These are phyloP conservation scores for Rhododendron kiyosumense DNA, from an alignment of 148 eudicot species.

Conservation along the genomic window DNA sequence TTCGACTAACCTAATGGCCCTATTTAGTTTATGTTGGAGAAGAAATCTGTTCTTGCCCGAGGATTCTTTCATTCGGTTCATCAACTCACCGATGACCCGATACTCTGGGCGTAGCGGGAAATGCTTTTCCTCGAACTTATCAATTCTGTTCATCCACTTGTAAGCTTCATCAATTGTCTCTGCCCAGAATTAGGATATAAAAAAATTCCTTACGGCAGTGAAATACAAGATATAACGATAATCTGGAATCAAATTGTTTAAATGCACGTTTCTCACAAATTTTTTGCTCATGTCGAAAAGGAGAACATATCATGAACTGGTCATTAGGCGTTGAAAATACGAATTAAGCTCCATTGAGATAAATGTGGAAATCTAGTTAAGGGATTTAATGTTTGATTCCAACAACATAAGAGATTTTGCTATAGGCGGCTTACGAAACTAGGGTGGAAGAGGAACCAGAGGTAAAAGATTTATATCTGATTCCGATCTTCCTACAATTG, in stretches of 20 bases:
- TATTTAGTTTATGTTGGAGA: conserved; percentile 78
- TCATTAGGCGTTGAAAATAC: background rate
- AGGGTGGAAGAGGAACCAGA: background rate
- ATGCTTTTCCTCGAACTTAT: conserved; percentile 76
- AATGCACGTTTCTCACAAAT: background rate
- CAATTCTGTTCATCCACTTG: conserved; percentile 63
- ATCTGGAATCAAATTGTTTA: background rate
- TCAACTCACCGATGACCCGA: conserved; percentile 80
- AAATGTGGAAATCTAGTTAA: background rate
- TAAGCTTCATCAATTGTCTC: conserved; percentile 64
- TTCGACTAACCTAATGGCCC: conserved; percentile 71
- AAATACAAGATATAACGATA: background rate
- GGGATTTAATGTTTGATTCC: background rate
- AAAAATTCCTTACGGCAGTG: background rate
- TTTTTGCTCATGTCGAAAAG: background rate
- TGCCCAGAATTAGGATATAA: conserved; percentile 26
- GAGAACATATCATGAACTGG: background rate
- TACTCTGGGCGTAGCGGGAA: conserved; percentile 62
- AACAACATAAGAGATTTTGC: background rate
- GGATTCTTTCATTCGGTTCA: conserved; percentile 64
- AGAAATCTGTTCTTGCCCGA: conserved; percentile 90
- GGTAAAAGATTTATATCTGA: background rate
- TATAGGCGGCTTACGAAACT: background rate
- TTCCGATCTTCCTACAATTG: background rate
- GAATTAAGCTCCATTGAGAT: background rate